These are phyloP conservation scores for Suillus cothurnatus DNA, from an alignment of 768 basidiomycete species.

Conservation along the genomic window DNA sequence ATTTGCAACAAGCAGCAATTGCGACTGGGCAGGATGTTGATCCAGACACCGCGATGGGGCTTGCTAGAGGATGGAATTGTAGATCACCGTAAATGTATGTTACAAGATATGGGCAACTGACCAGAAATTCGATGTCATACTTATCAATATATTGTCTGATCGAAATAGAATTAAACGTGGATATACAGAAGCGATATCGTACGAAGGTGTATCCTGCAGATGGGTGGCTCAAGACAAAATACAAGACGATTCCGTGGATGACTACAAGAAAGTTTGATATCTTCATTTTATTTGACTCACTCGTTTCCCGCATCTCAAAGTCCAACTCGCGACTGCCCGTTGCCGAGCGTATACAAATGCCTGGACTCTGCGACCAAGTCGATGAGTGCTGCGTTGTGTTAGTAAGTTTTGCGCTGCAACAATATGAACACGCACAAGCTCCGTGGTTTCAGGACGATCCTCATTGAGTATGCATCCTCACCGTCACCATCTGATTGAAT, in stretches of 20 bases:
- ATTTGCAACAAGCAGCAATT: constrained; percentile 43
- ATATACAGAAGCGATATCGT: background rate
- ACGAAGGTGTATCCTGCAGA: background rate
- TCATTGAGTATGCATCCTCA: constrained; percentile 31
- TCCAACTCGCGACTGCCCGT: background rate
- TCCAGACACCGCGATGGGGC: constrained; percentile 61
- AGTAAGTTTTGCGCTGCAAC: background rate
- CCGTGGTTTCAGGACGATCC: background rate
- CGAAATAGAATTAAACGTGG: constrained; percentile 1
- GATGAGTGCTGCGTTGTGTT: background rate
- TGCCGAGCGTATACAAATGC: background rate
- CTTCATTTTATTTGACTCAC: background rate
- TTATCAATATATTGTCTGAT: background rate
- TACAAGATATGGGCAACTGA: background rate
- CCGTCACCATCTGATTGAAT: constrained; percentile 24
- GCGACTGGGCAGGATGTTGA: constrained; percentile 47
- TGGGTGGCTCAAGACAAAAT: background rate
- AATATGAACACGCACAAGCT: background rate
- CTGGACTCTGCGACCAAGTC: background rate
- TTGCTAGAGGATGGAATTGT: constrained; percentile 68
- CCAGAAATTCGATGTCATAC: background rate
- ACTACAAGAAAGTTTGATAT: background rate
- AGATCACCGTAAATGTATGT: background rate
- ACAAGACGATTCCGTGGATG: background rate
- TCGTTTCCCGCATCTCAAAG: constrained; percentile 5